Evolutionary conservation across 2,329 filamentous ascomycete genomes (phyloP).

Genomic region (Cryoendolithus antarcticus): DNA sequence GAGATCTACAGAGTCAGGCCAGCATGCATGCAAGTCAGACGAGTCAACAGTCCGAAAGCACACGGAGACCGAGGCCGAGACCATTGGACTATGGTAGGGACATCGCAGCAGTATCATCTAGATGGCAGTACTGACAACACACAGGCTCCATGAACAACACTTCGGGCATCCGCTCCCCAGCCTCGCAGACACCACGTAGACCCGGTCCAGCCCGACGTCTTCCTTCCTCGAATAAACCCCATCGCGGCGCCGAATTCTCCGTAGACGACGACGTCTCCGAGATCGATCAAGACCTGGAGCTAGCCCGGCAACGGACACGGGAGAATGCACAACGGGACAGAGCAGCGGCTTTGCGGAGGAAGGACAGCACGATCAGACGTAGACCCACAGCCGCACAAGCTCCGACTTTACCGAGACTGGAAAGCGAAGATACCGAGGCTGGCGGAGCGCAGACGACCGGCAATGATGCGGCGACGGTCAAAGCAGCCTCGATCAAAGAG

Average conservation of each 20-base stretch:
- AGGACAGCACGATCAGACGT: constrained; percentile 40
- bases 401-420: constrained; percentile 36
- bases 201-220: constrained; percentile 60
- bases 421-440: constrained; percentile 25
- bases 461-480: constrained; percentile 11
- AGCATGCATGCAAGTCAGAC: constrained; percentile 17
- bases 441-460: constrained; percentile 16
- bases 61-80: constrained; percentile 13
- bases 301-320: constrained; percentile 20
- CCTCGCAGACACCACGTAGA: constrained; percentile 45
- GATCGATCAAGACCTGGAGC: constrained; percentile 56
- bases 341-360: constrained; percentile 31
- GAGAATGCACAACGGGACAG: constrained; percentile 12
- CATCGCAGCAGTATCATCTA: background rate
- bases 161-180: constrained; percentile 10
- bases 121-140: constrained; percentile 4
- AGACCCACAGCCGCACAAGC: constrained; percentile 32
- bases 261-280: constrained; percentile 79
- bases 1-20: constrained; percentile 6
- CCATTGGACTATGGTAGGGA: constrained; percentile 18
- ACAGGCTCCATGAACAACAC: constrained; percentile 13
- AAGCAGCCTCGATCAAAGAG: constrained; percentile 8
- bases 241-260: constrained; percentile 77
- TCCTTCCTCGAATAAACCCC: constrained; percentile 62
- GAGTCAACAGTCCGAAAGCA: constrained; percentile 12